phyloP scores from a whole-genome alignment of 2,329 filamentous ascomycete species.

The Chaetothyriales sp. region DNA sequence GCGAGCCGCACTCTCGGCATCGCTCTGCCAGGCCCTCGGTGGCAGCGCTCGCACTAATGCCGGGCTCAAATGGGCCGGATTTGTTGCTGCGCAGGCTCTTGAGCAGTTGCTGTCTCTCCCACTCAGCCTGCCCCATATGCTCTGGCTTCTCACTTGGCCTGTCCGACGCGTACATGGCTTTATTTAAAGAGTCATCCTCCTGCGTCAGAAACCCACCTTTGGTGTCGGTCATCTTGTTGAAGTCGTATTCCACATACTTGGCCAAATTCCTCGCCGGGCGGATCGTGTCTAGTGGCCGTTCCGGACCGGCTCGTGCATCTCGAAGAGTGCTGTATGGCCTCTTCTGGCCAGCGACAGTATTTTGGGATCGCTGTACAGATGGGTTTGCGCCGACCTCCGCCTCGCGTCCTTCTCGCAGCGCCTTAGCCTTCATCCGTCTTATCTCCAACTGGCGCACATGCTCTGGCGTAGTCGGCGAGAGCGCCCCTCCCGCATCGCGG shows the following conservation, averaged over 20 bases:
- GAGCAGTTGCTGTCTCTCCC: slow-evolving; percentile 70
- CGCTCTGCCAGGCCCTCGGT: slow-evolving; percentile 49
- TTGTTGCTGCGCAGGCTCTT: slow-evolving; percentile 57
- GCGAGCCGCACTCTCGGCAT: slow-evolving; percentile 65
- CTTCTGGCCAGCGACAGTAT: slow-evolving; percentile 51
- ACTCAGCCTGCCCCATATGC: slow-evolving; percentile 79
- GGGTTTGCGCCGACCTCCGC: slow-evolving; percentile 34
- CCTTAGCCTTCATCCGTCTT: slow-evolving; percentile 76
- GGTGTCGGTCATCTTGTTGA: slow-evolving; percentile 94
- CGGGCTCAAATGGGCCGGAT: slow-evolving; percentile 74
- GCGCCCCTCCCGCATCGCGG: slow-evolving; percentile 21
- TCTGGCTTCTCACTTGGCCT: slow-evolving; percentile 55
- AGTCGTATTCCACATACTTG: slow-evolving; percentile 94
- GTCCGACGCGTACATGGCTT: slow-evolving; percentile 47
- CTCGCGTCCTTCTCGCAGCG: slow-evolving; percentile 58
- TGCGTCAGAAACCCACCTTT: slow-evolving; percentile 88
- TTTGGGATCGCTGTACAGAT: slow-evolving; percentile 25
- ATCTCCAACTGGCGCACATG: slow-evolving; percentile 59
- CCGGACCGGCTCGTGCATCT: slow-evolving; percentile 41
- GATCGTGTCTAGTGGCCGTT: slow-evolving; percentile 36
- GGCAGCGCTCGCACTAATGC: slow-evolving; percentile 50
- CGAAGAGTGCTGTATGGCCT: slow-evolving; percentile 55
- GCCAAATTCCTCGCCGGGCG: slow-evolving; percentile 74
- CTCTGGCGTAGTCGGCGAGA: slow-evolving; percentile 42
- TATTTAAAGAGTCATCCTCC: slow-evolving; percentile 83